Conservation (phyloP, 257 asterid species). For the Gentiana macrophylla region DNA sequence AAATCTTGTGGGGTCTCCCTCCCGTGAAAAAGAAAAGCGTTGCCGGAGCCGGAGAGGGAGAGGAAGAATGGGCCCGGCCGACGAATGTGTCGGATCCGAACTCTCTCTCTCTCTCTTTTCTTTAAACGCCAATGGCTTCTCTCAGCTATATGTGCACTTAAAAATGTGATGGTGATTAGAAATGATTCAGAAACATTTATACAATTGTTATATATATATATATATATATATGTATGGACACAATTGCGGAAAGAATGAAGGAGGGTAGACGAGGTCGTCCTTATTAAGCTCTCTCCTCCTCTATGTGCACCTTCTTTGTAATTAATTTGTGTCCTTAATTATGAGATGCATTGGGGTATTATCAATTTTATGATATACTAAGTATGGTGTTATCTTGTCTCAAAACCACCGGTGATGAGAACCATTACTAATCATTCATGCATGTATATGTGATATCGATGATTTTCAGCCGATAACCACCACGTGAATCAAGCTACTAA, state of each 20-base stretch:
- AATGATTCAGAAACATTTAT: background rate
- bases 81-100: constrained; percentile 6
- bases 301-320: too few relatives aligned
- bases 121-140: background rate
- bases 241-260: constrained; percentile 2
- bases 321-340: too few relatives aligned
- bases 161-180: background rate
- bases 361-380: too few relatives aligned
- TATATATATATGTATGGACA: background rate
- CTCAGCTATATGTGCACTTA: background rate
- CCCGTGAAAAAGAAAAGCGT: background rate
- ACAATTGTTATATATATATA: background rate
- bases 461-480: too few relatives aligned
- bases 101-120: background rate
- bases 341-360: too few relatives aligned
- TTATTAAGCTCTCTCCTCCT: background rate
- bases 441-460: too few relatives aligned
- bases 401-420: too few relatives aligned
- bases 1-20: constrained; percentile 5
- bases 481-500: too few relatives aligned
- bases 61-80: constrained; percentile 3
- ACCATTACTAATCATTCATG: too few relatives aligned
- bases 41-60: constrained; percentile 12
- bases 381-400: too few relatives aligned
- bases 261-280: constrained; percentile 2